A percentile compares a stretch with the other conserved stretches of the same genome.
phyloP scores from a whole-genome alignment of 306 rosid genomes.

The Calophaca sinica region DNA sequence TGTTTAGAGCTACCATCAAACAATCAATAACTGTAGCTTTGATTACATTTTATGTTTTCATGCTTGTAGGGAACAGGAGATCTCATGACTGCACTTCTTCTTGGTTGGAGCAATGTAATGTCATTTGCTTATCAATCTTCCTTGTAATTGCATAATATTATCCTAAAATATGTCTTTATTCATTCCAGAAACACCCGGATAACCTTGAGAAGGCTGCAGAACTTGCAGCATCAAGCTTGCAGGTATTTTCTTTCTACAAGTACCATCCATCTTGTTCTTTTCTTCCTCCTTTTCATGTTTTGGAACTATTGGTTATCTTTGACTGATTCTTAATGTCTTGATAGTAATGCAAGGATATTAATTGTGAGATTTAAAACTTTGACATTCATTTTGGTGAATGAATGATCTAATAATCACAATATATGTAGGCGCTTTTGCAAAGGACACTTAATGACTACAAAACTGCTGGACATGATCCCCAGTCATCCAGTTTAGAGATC shows the following conservation, averaged over 20 bases:
- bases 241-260: neutral
- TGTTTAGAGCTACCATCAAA: neutral
- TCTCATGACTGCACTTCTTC: conserved; percentile 40
- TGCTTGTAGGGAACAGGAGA: conserved; percentile 41
- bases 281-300: neutral
- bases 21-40: neutral
- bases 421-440: conserved; percentile 69
- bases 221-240: conserved; percentile 36
- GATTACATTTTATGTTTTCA: conserved; percentile 5
- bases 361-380: neutral
- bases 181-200: conserved; percentile 40
- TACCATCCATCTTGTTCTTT: neutral
- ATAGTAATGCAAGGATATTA: conserved; percentile 7
- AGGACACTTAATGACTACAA: conserved; percentile 69
- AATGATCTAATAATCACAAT: conserved; percentile 2
- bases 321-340: neutral
- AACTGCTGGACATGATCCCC: conserved; percentile 67
- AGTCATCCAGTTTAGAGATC: conserved; percentile 79
- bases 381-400: neutral
- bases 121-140: conserved; percentile 13
- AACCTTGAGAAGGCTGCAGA: conserved; percentile 45
- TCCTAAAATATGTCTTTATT: neutral
- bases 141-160: conserved; percentile 6
- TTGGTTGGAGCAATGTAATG: conserved; percentile 46
- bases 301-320: conserved; percentile 18